A percentile compares a stretch with the other conserved stretches of the same genome.
Conservation (phyloP, 2,329 filamentous ascomycete genomes). For the Cytospora mali region DNA sequence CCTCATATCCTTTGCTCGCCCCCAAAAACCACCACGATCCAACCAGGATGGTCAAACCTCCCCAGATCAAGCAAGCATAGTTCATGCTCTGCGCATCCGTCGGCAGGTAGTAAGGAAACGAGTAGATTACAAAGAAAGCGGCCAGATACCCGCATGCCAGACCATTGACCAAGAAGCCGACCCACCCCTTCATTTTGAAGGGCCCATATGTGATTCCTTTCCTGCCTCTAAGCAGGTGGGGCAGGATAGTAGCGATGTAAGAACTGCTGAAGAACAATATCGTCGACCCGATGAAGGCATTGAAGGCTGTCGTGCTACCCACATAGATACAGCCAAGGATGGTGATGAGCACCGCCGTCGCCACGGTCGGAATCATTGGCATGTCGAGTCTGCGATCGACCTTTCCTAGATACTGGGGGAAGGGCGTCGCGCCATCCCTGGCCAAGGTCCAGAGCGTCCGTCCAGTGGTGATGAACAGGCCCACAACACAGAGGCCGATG, state of each 20-base stretch:
- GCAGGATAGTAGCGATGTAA: conserved; percentile 66
- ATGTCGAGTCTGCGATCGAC: conserved; percentile 38
- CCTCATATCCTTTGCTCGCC: conserved; percentile 31
- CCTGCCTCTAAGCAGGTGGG: conserved; percentile 52
- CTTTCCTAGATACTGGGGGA: conserved; percentile 35
- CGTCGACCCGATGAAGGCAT: conserved; percentile 61
- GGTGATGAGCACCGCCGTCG: conserved; percentile 48
- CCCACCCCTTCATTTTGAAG: conserved; percentile 51
- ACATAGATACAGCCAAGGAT: conserved; percentile 67
- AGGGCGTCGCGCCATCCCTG: conserved; percentile 43
- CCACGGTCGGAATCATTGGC: conserved; percentile 51
- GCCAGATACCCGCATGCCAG: conserved; percentile 56
- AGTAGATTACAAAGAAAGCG: conserved; percentile 63
- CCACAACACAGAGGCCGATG: conserved; percentile 41
- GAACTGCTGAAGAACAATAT: conserved; percentile 48
- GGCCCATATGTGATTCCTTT: conserved; percentile 54
- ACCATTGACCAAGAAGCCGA: conserved; percentile 51
- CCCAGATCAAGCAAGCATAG: conserved; percentile 49
- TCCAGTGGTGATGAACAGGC: conserved; percentile 43
- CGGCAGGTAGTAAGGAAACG: conserved; percentile 53
- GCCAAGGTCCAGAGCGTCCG: conserved; percentile 46
- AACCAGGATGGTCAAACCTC: conserved; percentile 44
- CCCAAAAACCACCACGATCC: conserved; percentile 46
- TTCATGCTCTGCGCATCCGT: conserved; percentile 51
- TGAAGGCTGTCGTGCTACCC: conserved; percentile 67